A percentile compares a stretch with the other conserved stretches of the same genome.
Evolutionary conservation across 1,284 basidiomycete genomes (phyloP).

Genomic region (Microstroma glucosiphilum): DNA sequence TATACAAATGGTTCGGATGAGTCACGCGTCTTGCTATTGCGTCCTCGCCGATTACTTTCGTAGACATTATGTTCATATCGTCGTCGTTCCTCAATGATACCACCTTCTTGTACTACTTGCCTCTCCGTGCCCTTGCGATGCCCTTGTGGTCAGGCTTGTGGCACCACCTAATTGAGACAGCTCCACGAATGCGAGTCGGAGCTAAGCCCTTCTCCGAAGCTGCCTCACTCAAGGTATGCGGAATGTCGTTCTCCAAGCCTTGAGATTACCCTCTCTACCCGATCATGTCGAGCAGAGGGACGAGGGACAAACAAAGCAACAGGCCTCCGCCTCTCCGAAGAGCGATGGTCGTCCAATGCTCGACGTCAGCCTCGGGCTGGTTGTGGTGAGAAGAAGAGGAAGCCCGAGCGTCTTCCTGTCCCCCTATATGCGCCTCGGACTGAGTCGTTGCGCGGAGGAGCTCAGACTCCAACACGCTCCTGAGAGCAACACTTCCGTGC

Average conservation of each 20-base stretch:
- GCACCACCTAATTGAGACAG: slow-evolving; percentile 8
- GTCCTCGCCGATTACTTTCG: too few relatives aligned
- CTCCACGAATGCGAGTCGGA: background rate
- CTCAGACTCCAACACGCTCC: too few relatives aligned
- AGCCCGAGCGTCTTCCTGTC: background rate
- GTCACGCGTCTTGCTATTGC: background rate
- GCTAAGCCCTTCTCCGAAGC: background rate
- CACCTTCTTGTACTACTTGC: too few relatives aligned
- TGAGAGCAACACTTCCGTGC: too few relatives aligned
- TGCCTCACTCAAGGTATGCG: slow-evolving; percentile 8
- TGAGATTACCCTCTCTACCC: background rate
- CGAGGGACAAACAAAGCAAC: slow-evolving; percentile 8
- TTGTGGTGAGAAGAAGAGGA: slow-evolving; percentile 1
- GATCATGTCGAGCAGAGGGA: background rate
- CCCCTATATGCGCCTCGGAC: too few relatives aligned
- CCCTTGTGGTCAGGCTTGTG: background rate
- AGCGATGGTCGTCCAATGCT: background rate
- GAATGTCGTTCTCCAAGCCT: slow-evolving; percentile 7
- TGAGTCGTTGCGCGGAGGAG: too few relatives aligned
- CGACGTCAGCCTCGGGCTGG: slow-evolving; percentile 4
- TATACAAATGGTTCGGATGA: slow-evolving; percentile 43
- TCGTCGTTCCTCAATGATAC: too few relatives aligned
- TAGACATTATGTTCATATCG: too few relatives aligned
- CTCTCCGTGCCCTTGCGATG: too few relatives aligned
- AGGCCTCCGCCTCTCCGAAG: too few relatives aligned